These are phyloP conservation scores for Talaromyces stipitatus DNA, from an alignment of 495 filamentous ascomycete genomes.

Conservation along the genomic window DNA sequence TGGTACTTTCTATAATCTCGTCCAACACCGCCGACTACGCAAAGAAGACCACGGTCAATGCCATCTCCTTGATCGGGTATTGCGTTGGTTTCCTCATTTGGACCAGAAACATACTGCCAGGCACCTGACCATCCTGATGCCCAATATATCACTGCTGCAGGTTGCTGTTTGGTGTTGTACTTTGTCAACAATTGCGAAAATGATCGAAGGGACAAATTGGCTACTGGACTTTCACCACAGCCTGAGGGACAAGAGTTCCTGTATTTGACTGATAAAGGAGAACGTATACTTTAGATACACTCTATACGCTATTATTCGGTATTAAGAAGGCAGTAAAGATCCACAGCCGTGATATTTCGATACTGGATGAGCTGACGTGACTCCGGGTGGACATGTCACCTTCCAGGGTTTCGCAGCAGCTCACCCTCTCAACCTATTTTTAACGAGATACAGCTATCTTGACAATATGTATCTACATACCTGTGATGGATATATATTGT, in stretches of 20 bases:
- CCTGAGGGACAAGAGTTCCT: background rate
- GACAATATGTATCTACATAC: no score
- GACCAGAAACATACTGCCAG: background rate
- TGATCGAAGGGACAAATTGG: background rate
- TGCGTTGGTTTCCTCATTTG: conserved; percentile 16
- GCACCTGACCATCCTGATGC: background rate
- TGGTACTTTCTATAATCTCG: conserved; percentile 35
- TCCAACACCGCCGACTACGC: conserved; percentile 57
- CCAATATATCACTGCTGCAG: background rate
- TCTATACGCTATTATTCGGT: background rate
- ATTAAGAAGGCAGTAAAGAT: no score
- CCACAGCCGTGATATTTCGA: no score
- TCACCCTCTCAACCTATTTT: no score
- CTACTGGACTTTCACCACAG: background rate
- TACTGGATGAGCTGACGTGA: no score
- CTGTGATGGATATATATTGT: no score
- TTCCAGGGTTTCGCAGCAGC: no score
- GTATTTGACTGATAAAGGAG: background rate
- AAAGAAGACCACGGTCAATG: conserved; percentile 57
- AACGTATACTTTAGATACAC: background rate
- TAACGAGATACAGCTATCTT: no score
- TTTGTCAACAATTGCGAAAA: background rate
- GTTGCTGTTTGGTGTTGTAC: background rate
- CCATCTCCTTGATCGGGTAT: conserved; percentile 52
- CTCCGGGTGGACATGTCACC: no score